Base-by-base conservation (phyloP, 1,284 basidiomycete genomes). In the Puccinia hordei region DNA sequence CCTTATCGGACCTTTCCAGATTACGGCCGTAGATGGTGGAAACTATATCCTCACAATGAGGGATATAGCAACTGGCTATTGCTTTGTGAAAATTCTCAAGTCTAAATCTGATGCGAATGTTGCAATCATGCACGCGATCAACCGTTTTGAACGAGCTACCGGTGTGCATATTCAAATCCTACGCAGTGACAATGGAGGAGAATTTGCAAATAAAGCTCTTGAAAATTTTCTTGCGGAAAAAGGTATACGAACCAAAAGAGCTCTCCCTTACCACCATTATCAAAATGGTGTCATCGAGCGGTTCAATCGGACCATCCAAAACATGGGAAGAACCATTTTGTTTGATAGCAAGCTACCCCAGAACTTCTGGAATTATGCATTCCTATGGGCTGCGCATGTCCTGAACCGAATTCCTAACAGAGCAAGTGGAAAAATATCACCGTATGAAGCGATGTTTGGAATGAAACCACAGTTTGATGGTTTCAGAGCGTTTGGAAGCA, bases 381-480 rank as follows among this genome's bases (percentile, higher is more conserved):
- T 41, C 46, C 4, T 73, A 3, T 73, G 72, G 72, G 74, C 63
- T 1, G 19, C 27, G 4, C 38, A 77, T 30, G 17, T 78, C 1
- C 59, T 63, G 5, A 76, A 76, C 44, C 41, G 24, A 22, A 22
- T 61, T 6, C 76, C 76, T 4, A 78, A 78, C 33, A n/a, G 35
- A 44, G 12, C 24, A n/a, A 69, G 63, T 19, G 33, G 63, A 1
- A 17, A 55, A 12, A 10, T n/a, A 9, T 69, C 53, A 30, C 63
- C 76, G 12, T n/a, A 24, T 27, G 76, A 78, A 35, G 22, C 53
- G 10, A 22, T 71, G 2, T 30, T 78, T 2, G 22, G 30, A n/a
- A n/a, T n/a, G n/a, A n/a, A n/a, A n/a, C n/a, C n/a, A n/a, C n/a
- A n/a, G n/a, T n/a, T n/a, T n/a, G n/a, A n/a, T n/a, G n/a, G n/a